Percentiles rank a stretch among this genome's conserved stretches.
phyloP scores from a whole-genome alignment of 2,329 filamentous ascomycete species.

The Penicillium paneum region DNA sequence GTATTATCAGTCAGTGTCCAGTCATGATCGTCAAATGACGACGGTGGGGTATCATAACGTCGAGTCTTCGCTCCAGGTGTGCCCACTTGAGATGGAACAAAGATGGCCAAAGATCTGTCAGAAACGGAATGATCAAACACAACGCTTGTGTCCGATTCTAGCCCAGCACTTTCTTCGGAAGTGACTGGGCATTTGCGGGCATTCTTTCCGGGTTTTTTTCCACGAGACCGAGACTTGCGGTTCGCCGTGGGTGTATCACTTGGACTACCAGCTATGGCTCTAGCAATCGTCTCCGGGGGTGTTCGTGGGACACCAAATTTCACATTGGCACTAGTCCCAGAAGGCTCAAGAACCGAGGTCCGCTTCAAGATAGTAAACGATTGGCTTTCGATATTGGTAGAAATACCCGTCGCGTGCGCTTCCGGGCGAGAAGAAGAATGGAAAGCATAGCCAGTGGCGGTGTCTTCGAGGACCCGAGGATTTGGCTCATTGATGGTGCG shows the following conservation, averaged over 20 bases:
- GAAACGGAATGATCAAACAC: constrained; percentile 31
- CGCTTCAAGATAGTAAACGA: constrained; percentile 9
- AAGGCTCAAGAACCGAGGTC: neutral
- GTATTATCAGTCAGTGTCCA: constrained; percentile 15
- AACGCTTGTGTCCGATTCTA: constrained; percentile 32
- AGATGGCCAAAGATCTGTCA: constrained; percentile 17
- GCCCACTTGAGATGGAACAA: constrained; percentile 29
- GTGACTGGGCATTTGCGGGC: constrained; percentile 14
- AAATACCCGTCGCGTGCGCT: neutral
- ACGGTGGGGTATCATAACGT: constrained; percentile 32
- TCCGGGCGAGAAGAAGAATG: neutral
- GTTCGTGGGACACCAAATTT: neutral
- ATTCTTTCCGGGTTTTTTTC: neutral
- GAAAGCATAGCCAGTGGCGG: neutral
- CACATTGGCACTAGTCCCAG: neutral
- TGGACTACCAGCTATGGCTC: neutral
- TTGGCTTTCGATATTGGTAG: neutral
- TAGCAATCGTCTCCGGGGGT: neutral
- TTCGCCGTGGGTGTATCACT: constrained; percentile 4
- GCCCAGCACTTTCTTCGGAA: constrained; percentile 28
- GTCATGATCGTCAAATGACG: constrained; percentile 35
- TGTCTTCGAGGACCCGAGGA: neutral
- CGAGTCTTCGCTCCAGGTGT: constrained; percentile 12
- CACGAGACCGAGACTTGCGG: constrained; percentile 1
- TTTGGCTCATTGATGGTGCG: constrained; percentile 1